phyloP scores from a whole-genome alignment of 148 eudicot species.

The Tetragonia tetragonoides region DNA sequence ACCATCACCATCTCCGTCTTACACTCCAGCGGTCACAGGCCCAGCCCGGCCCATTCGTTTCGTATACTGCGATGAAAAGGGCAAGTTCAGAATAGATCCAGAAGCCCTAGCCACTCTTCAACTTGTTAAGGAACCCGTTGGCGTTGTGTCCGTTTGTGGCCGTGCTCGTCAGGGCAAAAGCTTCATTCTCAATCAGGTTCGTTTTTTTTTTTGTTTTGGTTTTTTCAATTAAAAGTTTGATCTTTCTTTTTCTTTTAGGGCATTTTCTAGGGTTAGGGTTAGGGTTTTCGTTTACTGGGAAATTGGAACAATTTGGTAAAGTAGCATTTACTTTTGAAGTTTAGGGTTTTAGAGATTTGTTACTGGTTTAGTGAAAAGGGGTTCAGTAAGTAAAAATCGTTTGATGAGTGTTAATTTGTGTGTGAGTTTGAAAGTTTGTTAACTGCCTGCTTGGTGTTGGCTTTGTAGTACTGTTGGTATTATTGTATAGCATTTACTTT shows the following conservation, averaged over 20 bases:
- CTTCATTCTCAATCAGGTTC: constrained; percentile 83
- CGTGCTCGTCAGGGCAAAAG: constrained; percentile 99
- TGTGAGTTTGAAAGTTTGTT: background rate
- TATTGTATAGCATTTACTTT: too few species aligned
- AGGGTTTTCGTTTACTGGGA: constrained; percentile 3
- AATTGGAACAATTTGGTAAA: background rate
- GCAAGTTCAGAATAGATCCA: constrained; percentile 85
- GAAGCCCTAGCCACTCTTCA: constrained; percentile 89
- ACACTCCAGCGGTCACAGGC: constrained; percentile 41
- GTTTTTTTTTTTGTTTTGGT: background rate
- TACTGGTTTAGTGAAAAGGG: background rate
- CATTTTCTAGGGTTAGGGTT: constrained; percentile 12
- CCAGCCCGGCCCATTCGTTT: constrained; percentile 80
- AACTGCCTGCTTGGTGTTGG: background rate
- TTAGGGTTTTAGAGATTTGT: constrained; percentile 14
- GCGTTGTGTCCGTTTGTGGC: constrained; percentile 96
- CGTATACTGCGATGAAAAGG: constrained; percentile 84
- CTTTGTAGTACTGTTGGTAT: background rate
- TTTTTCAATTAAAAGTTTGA: background rate
- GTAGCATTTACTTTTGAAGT: background rate
- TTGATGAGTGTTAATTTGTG: background rate
- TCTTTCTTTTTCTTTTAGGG: background rate
- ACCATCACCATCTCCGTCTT: constrained; percentile 31
- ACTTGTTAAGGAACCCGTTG: constrained; percentile 81
- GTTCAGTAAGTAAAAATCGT: background rate